These are phyloP conservation scores for Collybia nuda DNA, from an alignment of 768 basidiomycete genomes.

Conservation along the genomic window DNA sequence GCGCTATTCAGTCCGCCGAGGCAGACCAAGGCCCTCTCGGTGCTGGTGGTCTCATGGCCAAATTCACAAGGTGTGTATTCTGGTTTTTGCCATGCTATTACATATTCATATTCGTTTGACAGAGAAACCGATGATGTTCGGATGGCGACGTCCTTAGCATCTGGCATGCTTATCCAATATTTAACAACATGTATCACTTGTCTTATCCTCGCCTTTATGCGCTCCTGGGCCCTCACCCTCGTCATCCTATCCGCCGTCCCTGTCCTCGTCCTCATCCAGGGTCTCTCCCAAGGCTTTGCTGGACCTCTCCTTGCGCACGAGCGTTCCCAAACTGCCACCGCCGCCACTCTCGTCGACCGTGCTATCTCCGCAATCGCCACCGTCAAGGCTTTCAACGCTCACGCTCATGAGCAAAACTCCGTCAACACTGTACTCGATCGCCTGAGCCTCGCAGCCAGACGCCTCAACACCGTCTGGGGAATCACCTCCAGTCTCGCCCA, in stretches of 20 bases:
- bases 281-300: slow-evolving; percentile 67
- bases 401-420: slow-evolving; percentile 42
- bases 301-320: slow-evolving; percentile 69
- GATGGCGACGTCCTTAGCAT: slow-evolving; percentile 75
- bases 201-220: slow-evolving; percentile 77
- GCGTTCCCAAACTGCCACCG: slow-evolving; percentile 63
- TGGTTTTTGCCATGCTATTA: background rate
- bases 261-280: slow-evolving; percentile 73
- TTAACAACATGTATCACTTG: slow-evolving; percentile 76
- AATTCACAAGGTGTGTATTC: background rate
- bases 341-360: slow-evolving; percentile 79
- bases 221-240: slow-evolving; percentile 82
- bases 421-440: slow-evolving; percentile 43
- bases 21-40: slow-evolving; percentile 4
- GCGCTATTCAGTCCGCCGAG: background rate
- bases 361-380: slow-evolving; percentile 77
- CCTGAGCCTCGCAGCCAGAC: slow-evolving; percentile 46
- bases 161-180: slow-evolving; percentile 80
- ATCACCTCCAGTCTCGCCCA: slow-evolving; percentile 65
- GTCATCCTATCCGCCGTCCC: slow-evolving; percentile 93
- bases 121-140: slow-evolving; percentile 97
- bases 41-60: slow-evolving; percentile 3
- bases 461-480: slow-evolving; percentile 75
- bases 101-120: slow-evolving; percentile 1
- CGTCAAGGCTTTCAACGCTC: slow-evolving; percentile 91